Evolutionary conservation across 306 rosid genomes (phyloP).

Genomic region (Dryas drummondii): DNA sequence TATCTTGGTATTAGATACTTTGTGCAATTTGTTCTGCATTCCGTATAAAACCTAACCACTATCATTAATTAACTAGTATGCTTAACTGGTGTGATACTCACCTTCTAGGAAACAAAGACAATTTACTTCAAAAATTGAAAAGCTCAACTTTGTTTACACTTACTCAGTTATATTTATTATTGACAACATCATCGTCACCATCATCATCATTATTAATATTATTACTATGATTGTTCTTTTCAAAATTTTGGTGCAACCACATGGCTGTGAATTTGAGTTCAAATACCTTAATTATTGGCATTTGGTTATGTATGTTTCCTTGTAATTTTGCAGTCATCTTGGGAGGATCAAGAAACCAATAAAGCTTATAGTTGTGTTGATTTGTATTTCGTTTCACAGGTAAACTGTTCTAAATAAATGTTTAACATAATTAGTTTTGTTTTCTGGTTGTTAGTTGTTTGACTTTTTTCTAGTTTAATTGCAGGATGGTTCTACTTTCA

Average conservation of each 20-base stretch:
- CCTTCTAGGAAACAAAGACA: neutral
- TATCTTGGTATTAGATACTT: neutral
- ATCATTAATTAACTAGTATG: too few species aligned
- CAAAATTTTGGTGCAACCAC: neutral
- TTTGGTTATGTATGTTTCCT: conserved; percentile 28
- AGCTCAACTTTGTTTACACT: neutral
- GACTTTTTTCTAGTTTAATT: conserved; percentile 34
- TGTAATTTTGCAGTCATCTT: conserved; percentile 72
- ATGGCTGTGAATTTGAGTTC: neutral
- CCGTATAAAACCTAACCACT: neutral
- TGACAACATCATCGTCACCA: neutral
- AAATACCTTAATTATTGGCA: neutral
- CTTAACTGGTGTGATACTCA: neutral
- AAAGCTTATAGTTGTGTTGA: conserved; percentile 73
- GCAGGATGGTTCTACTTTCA: conserved; percentile 93
- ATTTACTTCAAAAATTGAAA: neutral
- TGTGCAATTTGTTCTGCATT: neutral
- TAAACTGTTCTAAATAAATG: conserved; percentile 18
- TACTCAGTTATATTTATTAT: neutral
- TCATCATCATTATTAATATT: too few species aligned
- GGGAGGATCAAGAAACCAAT: conserved; percentile 67
- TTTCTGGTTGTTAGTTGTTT: conserved; percentile 14
- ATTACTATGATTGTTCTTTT: neutral
- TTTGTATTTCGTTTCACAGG: conserved; percentile 93
- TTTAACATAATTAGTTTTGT: neutral